phyloP scores from a whole-genome alignment of 73 alveolate species.

The Paramecium sexaurelia region DNA sequence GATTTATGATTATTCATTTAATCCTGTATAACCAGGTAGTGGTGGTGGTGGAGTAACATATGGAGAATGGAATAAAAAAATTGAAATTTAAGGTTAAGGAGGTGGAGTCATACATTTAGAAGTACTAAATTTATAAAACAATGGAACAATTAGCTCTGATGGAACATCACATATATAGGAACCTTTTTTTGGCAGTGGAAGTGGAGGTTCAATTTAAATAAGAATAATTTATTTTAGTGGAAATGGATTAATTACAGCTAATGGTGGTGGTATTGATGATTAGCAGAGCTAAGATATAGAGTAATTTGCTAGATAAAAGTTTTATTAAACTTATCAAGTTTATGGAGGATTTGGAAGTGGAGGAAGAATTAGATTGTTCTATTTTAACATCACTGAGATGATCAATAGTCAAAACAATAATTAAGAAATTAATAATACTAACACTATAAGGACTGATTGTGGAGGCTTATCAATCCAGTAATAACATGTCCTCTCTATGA shows the following conservation, averaged over 20 bases:
- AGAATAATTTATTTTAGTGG: not conserved
- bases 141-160: not conserved
- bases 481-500: not conserved
- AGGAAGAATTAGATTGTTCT: not conserved
- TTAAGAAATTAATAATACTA: too few species aligned
- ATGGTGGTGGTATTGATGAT: not conserved
- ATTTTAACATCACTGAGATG: not conserved
- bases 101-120: conserved; percentile 40
- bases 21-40: not conserved
- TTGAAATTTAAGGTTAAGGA: not conserved
- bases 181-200: not conserved
- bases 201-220: not conserved
- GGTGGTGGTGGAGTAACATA: conserved; percentile 27
- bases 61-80: not conserved
- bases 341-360: not conserved
- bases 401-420: too few species aligned
- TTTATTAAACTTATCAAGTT: not conserved
- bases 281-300: not conserved
- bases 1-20: not conserved
- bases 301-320: not conserved
- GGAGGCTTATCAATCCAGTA: not conserved
- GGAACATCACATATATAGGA: not conserved
- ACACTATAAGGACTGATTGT: not conserved
- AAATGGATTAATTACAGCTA: not conserved
- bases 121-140: not conserved